Evolutionary conservation across 768 basidiomycete genomes (phyloP), one percentile per base, ranked within the genome.

Genomic region (Agaricus blazei): DNA sequence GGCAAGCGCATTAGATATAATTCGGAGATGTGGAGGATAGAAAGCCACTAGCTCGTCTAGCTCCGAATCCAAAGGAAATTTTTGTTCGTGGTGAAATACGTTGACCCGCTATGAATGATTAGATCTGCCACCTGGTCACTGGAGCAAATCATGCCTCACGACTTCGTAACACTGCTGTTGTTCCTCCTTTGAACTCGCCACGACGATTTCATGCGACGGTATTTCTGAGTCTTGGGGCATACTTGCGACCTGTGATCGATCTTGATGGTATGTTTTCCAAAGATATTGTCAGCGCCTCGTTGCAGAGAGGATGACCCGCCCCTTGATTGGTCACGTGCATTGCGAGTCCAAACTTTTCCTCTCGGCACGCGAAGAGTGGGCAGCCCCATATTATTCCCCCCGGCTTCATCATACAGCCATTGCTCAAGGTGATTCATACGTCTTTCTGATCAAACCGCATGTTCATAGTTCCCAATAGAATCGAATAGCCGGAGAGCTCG

Each of bases 11-110:
- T 59, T 34, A 59, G 52, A 37, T 37, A 59, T 23, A 46, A 49
- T 46, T 14, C 50, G 38, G 51, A 36, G 2, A 34, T 37, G 9
- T 48, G 19, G 12, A 41, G 43, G 31, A 53, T 44, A 52, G 52
- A 40, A 51, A 41, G 51, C 52, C 51, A 70, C 72, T 69, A 71
- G 88, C 90, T 81, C 76, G 69, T 93, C 91, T 61, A 87, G 74
- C 69, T 94, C 91, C 7, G 74, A 75, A 48, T 90, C 88, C 23
- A 87, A 70, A 44, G 88, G 77, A 63, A 92, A 93, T 40, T 74
- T 73, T 69, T 90, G 87, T 67, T 88, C 84, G 62, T 70, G 69
- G 60, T 79, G 74, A 66, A 87, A 88, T 54, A 88, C 84, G 34
- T 71, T 70, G 54, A 82, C 75, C 57, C 82, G 69, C 71, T 75